A percentile compares a stretch with the other conserved stretches of the same genome.
phyloP scores from a whole-genome alignment of 495 filamentous ascomycete genomes.

The Ramalina intermedia region DNA sequence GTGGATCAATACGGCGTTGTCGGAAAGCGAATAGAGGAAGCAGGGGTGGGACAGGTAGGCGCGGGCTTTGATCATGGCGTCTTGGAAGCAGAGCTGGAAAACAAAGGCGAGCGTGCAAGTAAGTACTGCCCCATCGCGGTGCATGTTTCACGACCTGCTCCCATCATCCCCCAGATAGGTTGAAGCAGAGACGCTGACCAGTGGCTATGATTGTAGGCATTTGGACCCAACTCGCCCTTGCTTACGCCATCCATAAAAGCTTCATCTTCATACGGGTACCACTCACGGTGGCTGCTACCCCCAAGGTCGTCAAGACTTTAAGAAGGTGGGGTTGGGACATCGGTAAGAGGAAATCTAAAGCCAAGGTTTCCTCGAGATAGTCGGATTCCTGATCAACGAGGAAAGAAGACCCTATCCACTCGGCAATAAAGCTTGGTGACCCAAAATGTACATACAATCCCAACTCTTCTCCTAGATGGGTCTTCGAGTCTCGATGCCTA shows the following conservation, averaged over 20 bases:
- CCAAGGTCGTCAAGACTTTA: conserved; percentile 78
- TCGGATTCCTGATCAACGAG: no score
- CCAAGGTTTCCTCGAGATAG: neutral
- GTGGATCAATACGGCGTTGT: conserved; percentile 1
- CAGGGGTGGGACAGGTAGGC: neutral
- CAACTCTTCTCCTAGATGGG: no score
- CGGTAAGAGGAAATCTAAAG: conserved; percentile 45
- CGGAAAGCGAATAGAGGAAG: neutral
- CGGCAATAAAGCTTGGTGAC: no score
- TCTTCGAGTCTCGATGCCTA: no score
- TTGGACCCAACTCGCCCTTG: conserved; percentile 83
- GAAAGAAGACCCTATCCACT: no score
- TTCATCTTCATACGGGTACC: conserved; percentile 93
- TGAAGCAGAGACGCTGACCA: neutral
- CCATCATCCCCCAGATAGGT: neutral
- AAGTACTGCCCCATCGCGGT: conserved; percentile 16
- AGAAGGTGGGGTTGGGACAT: conserved; percentile 74
- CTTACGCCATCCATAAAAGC: conserved; percentile 95
- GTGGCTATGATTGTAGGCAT: conserved; percentile 33
- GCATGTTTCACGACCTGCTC: neutral
- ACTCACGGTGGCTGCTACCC: conserved; percentile 73
- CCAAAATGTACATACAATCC: no score
- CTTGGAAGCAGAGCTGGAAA: conserved; percentile 22
- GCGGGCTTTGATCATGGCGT: conserved; percentile 16
- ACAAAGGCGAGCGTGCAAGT: conserved; percentile 37